Conservation (phyloP, 2,329 filamentous ascomycete genomes). For the Orbilia ellipsospora region DNA sequence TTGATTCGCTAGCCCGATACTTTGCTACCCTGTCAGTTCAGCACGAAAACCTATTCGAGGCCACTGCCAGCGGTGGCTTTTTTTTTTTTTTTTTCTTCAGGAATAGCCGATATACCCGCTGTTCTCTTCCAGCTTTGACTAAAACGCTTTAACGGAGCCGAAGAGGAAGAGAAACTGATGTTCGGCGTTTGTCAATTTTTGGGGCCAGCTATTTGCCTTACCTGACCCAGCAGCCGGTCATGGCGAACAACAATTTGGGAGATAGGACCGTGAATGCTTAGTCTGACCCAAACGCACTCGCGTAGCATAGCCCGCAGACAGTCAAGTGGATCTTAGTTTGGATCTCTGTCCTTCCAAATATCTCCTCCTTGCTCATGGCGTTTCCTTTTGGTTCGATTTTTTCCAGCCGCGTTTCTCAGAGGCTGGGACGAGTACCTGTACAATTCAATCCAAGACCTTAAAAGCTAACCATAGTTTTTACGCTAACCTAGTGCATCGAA, state of each 20-base stretch:
- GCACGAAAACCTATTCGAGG: neutral
- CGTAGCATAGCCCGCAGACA: conserved; percentile 25
- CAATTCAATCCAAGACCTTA: conserved; percentile 6
- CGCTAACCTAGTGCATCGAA: conserved; percentile 8
- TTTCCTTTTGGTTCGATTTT: conserved; percentile 9
- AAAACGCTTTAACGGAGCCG: conserved; percentile 7
- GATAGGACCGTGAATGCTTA: too few species aligned
- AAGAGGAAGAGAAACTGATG: too few species aligned
- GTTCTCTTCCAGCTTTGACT: conserved; percentile 18
- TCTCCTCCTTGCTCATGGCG: neutral
- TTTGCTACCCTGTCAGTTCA: conserved; percentile 22
- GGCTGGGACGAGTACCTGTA: neutral
- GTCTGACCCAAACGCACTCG: conserved; percentile 22
- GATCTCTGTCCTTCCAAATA: conserved; percentile 37
- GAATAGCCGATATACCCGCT: neutral
- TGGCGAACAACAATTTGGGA: too few species aligned
- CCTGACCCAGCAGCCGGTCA: neutral
- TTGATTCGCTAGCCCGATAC: conserved; percentile 26
- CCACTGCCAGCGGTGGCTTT: neutral
- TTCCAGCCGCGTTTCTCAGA: conserved; percentile 26
- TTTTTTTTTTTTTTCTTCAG: neutral
- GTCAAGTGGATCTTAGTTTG: neutral
- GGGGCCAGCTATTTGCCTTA: conserved; percentile 4
- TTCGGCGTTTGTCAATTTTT: neutral
- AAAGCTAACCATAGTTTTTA: conserved; percentile 21